These are phyloP conservation scores for Trichoderma citrinoviride DNA, from an alignment of 2,329 filamentous ascomycete species.

Conservation along the genomic window DNA sequence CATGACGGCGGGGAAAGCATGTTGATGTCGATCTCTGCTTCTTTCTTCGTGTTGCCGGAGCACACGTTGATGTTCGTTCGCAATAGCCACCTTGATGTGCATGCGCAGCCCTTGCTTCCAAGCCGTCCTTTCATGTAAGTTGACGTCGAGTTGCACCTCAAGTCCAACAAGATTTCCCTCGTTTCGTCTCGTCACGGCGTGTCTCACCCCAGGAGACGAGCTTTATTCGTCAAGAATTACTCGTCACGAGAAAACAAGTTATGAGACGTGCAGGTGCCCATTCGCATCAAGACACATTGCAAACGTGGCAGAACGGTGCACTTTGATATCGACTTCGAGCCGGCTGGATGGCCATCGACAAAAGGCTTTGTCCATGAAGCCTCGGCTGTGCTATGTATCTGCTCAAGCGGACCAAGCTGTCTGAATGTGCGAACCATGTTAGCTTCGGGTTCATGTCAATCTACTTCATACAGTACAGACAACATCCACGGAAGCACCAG, in stretches of 20 bases:
- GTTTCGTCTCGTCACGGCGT: background rate
- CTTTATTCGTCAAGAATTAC: background rate
- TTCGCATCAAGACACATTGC: background rate
- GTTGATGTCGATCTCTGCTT: conserved; percentile 17
- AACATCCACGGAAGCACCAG: too few relatives aligned
- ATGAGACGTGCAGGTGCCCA: background rate
- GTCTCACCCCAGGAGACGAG: background rate
- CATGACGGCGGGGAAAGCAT: conserved; percentile 12
- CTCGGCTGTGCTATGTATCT: background rate
- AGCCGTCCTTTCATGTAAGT: conserved; percentile 2
- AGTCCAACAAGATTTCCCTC: background rate
- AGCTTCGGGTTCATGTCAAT: background rate
- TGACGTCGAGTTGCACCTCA: conserved; percentile 9
- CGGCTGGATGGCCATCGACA: background rate
- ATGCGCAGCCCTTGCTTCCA: background rate
- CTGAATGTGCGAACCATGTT: background rate
- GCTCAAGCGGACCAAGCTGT: background rate
- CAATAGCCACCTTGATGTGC: background rate
- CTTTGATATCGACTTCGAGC: background rate
- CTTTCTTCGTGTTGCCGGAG: background rate
- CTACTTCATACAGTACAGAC: background rate
- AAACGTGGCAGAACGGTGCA: background rate
- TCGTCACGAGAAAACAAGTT: background rate
- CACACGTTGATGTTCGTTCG: background rate
- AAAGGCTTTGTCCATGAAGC: background rate